phyloP scores from a whole-genome alignment of 2,329 filamentous ascomycete species.

The Nemania sp. region DNA sequence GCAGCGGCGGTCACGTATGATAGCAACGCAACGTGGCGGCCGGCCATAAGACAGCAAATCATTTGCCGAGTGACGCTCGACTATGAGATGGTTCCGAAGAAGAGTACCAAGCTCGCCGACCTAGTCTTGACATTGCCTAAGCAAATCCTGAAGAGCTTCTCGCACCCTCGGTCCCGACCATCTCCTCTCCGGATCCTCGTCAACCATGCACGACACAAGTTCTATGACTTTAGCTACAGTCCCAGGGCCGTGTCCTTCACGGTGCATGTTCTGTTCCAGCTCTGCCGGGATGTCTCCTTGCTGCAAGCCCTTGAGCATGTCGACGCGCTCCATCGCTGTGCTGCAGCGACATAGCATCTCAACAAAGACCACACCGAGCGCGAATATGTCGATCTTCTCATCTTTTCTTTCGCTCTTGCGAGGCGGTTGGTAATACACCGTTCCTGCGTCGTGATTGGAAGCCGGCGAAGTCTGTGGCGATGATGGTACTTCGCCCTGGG shows the following conservation, averaged over 20 bases:
- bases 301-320: constrained; percentile 35
- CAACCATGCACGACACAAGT: constrained; percentile 33
- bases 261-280: constrained; percentile 20
- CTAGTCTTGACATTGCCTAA: constrained; percentile 21
- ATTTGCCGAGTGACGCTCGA: too few species aligned
- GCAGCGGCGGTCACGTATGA: too few species aligned
- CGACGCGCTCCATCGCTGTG: constrained; percentile 53
- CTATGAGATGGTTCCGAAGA: background rate
- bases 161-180: constrained; percentile 31
- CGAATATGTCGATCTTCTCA: constrained; percentile 63
- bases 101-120: background rate
- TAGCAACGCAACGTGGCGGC: too few species aligned
- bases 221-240: constrained; percentile 23
- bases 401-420: constrained; percentile 39
- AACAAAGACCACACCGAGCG: constrained; percentile 62
- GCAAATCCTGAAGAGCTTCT: constrained; percentile 26
- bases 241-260: constrained; percentile 28
- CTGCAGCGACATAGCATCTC: constrained; percentile 61
- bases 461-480: constrained; percentile 3
- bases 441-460: constrained; percentile 55
- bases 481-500: constrained; percentile 39
- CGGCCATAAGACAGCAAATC: too few species aligned
- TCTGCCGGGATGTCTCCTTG: constrained; percentile 27
- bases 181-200: constrained; percentile 30
- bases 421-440: constrained; percentile 64